Base-by-base conservation (phyloP, 2,329 filamentous ascomycete species). In the Septoria linicola region DNA sequence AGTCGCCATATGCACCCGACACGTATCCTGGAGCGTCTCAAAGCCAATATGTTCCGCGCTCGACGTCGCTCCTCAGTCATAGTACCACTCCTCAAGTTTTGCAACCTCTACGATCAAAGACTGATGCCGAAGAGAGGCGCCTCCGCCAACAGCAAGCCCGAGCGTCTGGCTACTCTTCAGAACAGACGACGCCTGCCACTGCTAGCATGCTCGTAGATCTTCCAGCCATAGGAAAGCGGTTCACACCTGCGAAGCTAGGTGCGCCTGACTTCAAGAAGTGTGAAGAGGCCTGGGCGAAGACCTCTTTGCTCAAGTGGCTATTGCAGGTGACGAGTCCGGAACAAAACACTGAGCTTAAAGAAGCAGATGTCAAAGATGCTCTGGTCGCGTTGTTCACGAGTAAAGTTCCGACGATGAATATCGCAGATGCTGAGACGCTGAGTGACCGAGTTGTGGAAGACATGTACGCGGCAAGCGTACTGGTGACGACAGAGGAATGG, bases 401-500 rank as follows among this genome's bases (percentile, higher is more conserved):
- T 71, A 97, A 96, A 70, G 90, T 99, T 0, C 91, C 93, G 0
- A 99, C 90, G 0, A 96, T 99, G 89, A 97, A 99, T 63, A 92
- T 93, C 35, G 91, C 92, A 4, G 95, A 99, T 75, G 93, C 93
- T 0, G 93, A 99, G 68, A 86, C 85, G 1, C 76, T 99, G 44
- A 89, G 88, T 55, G 80, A 82, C 52, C 83, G 82, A 34, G 88
- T 96, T 0, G 84, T 95, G 2, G 77, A 83, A 48, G 81, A 85
- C 40, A 93, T 99, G 88, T 81, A 92, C 59, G 79, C 81, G 19
- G 83, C 85, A 7, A 85, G 84, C 32, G 88, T 89, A 8, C 74
- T 99, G 25, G 76, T 95, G 4, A 84, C 85, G 11, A 92, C 96
- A 27, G 93, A 99, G 69, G 95, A 99, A 73, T 99, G 95, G 93